Conservation (phyloP, 2,329 filamentous ascomycete species). For the Hypoxylon sp. region DNA sequence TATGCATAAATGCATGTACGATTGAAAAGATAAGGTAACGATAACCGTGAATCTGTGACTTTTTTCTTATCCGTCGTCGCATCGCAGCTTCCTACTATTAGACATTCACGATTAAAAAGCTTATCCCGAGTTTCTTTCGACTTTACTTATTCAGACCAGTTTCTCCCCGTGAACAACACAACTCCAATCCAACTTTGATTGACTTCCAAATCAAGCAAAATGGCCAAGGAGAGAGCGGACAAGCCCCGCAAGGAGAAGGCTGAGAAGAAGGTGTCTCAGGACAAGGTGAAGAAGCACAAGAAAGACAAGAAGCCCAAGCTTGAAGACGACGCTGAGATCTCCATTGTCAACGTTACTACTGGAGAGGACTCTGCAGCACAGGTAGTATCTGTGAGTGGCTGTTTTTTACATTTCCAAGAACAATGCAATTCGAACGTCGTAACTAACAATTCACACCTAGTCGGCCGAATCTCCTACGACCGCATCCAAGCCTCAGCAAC, state of each 20-base stretch:
- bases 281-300: constrained; percentile 42
- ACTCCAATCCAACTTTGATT: background rate
- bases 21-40: constrained; percentile 3
- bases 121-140: background rate
- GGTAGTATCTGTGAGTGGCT: constrained; percentile 27
- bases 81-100: too few relatives aligned
- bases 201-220: constrained; percentile 18
- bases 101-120: too few relatives aligned
- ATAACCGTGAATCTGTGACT: background rate
- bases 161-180: background rate
- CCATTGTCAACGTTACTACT: constrained; percentile 16
- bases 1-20: too few relatives aligned
- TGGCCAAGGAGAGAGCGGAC: constrained; percentile 46
- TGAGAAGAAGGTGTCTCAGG: constrained; percentile 40
- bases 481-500: background rate
- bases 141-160: background rate
- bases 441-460: constrained; percentile 17
- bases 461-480: constrained; percentile 1
- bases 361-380: constrained; percentile 16
- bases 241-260: constrained; percentile 36
- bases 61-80: background rate
- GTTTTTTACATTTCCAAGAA: constrained; percentile 52
- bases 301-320: constrained; percentile 35
- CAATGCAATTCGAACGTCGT: constrained; percentile 66
- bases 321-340: constrained; percentile 19